phyloP scores from a whole-genome alignment of 306 rosid species.

The Pterocarpus santalinus region DNA sequence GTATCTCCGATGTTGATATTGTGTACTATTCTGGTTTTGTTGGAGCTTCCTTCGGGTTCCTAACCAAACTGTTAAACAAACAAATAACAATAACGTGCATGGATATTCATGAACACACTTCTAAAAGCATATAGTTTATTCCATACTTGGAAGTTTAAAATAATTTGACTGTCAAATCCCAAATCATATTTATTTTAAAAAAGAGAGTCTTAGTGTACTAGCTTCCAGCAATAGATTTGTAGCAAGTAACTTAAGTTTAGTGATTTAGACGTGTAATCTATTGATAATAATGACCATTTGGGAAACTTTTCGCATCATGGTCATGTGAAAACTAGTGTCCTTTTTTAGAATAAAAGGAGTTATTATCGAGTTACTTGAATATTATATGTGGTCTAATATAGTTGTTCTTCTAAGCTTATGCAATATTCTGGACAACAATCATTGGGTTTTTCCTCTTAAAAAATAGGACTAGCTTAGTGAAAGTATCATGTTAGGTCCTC shows the following conservation, averaged over 20 bases:
- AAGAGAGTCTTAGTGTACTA: constrained; percentile 3
- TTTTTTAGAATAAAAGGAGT: background rate
- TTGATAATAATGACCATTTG: too few species aligned
- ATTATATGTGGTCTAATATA: background rate
- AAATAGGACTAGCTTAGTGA: background rate
- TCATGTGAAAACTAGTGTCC: constrained; percentile 1
- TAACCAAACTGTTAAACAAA: constrained; percentile 33
- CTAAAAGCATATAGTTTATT: background rate
- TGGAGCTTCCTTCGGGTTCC: constrained; percentile 37
- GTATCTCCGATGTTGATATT: background rate
- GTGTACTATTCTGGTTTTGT: constrained; percentile 27
- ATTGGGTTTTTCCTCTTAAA: background rate
- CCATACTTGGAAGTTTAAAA: constrained; percentile 10
- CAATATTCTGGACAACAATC: background rate
- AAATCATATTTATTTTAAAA: constrained; percentile 14
- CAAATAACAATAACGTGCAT: constrained; percentile 22
- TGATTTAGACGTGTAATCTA: background rate
- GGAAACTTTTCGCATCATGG: background rate
- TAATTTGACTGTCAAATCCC: constrained; percentile 27
- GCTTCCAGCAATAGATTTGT: background rate
- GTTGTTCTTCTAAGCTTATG: background rate
- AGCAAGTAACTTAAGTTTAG: background rate
- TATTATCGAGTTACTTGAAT: background rate
- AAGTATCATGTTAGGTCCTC: background rate
- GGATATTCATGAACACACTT: constrained; percentile 8